Conservation (phyloP, 2,329 filamentous ascomycete species). For the Ophiostoma ulmi region DNA sequence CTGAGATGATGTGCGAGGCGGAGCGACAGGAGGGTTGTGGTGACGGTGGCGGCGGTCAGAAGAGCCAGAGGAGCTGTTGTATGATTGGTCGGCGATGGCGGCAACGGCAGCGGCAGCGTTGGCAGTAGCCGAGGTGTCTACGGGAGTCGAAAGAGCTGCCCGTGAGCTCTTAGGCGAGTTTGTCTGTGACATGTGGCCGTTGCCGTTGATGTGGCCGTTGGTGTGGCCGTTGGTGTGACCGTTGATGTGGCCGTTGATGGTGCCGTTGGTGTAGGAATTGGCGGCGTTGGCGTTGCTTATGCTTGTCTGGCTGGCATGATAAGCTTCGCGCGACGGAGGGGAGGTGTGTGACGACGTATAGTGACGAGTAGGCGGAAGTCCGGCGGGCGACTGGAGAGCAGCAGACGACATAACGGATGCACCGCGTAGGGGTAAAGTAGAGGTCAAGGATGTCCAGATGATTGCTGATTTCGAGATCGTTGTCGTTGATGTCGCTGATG, state of each 20-base stretch:
- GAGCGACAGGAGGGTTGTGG: constrained; percentile 64
- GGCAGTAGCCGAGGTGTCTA: constrained; percentile 29
- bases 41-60: constrained; percentile 51
- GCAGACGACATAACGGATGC: constrained; percentile 52
- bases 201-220: constrained; percentile 30
- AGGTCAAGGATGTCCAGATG: background rate
- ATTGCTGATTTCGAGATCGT: no score
- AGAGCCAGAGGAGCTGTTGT: constrained; percentile 32
- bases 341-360: constrained; percentile 47
- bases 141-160: constrained; percentile 41
- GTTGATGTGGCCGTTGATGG: constrained; percentile 31
- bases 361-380: constrained; percentile 49
- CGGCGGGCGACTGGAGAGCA: constrained; percentile 51
- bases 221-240: constrained; percentile 14
- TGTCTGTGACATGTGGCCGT: constrained; percentile 33
- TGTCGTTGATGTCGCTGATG: background rate
- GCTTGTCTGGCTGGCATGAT: constrained; percentile 46
- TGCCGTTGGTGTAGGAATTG: constrained; percentile 34
- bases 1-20: constrained; percentile 71
- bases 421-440: background rate
- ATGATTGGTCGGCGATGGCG: constrained; percentile 37
- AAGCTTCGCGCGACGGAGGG: constrained; percentile 51
- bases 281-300: constrained; percentile 46
- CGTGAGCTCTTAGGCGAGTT: constrained; percentile 46
- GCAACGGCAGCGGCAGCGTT: constrained; percentile 32